Base-by-base conservation (phyloP, 2,329 filamentous ascomycete genomes). In the Colletotrichum sp. region DNA sequence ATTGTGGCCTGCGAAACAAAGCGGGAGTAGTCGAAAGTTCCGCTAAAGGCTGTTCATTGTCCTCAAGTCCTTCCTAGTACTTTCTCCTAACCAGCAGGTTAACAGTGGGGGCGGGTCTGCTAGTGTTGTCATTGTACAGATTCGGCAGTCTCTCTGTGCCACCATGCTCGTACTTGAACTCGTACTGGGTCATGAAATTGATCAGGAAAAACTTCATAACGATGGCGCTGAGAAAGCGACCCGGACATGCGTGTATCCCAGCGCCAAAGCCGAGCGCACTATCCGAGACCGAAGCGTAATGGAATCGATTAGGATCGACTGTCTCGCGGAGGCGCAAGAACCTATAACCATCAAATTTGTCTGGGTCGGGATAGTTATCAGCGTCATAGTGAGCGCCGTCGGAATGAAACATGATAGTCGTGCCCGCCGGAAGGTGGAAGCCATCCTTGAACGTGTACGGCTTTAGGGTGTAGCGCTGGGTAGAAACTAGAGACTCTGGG, bases 391-490 rank as follows among this genome's bases (percentile, higher is more conserved):
- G 39, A 10, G 16, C 44, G 26, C 65, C 44, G 3, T 67, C 65
- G 13, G 44, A n/a, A 8, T 34, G 10, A 24, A 55, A 67, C 39
- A 67, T 30, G 24, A 67, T 34, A 7, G 65, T 67, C 4, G 65
- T 67, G 8, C 65, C 65, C 10, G 65, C 65, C 6, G 65, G 65
- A 2, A 67, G 16, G n/a, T 55, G 39, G 6, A 67, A 24, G 7
- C 65, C 65, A 18, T 67, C 65, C 10, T 67, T 67, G 28, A 67
- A 67, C 3, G 65, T 67, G 21, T 67, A n/a, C 10, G 65, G 24
- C 5, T 55, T 55, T 0, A 67, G 44, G 0, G 65, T 34, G 12
- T 52, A 55, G 16, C 65, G 65, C n/a, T 67, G 65, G 4, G 16
- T 32, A 10, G 65, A 30, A 8, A 67, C 65, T 67, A 28, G 8